Base-by-base conservation (phyloP, 768 basidiomycete species). In the Tricholoma sp. region DNA sequence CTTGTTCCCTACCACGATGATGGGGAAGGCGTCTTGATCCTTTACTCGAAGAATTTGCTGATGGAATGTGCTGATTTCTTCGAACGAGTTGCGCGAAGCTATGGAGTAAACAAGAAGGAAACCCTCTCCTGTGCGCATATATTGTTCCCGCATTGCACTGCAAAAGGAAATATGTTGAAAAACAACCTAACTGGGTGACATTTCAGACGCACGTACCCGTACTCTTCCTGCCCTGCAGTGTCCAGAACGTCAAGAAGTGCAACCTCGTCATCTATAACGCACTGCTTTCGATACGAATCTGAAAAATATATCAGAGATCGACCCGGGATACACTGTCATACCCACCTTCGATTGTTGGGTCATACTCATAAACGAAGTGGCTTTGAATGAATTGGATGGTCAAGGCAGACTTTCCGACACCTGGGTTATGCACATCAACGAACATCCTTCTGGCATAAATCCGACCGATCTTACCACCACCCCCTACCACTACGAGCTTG, bases 321-420 rank as follows among this genome's bases (percentile, higher is more conserved):
- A 29, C 41, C 56, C 12, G 41, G 31, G 18, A 22, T 18, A 1
- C 16, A 21, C 18, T 2, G 65, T 72, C 61, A 7, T 24, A 45
- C 53, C 31, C 59, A 87, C 91, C 89, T 73, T 96, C 96, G 66
- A 98, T 98, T 21, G 95, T 97, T 27, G 96, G 95, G 71, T 98
- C 93, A 64, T 81, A 94, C 70, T 94, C 91, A 71, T 92, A 88
- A 57, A 95, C 91, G 67, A 94, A 94, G 69, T 91, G 89, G 63
- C 88, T 89, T 68, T 98, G 96, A 63, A 98, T 97, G 78, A 98
- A 98, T 71, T 98, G 96, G 65, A 98, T 97, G 50, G 96, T 98
- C 74, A 97, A 73, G 21, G 93, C 94, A 52, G 92, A 94, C 80
- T 98, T 78, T 59, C 76, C 74, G 52, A 76, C 74, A 72, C 80